A percentile compares a stretch with the other conserved stretches of the same genome.
phyloP scores from a whole-genome alignment of 1,139 yeast species.

The Debaryomycetaceae sp. region DNA sequence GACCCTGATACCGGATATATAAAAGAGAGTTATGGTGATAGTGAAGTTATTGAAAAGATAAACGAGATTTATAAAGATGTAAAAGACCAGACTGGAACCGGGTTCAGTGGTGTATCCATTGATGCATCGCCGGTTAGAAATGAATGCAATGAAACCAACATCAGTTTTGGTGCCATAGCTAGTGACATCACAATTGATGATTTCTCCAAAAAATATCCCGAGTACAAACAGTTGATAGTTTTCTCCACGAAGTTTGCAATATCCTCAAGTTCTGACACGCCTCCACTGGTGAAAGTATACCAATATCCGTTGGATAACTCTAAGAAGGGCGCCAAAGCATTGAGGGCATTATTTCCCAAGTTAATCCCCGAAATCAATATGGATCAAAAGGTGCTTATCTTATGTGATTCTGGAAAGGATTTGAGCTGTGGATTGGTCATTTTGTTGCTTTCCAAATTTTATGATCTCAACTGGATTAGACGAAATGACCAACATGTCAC shows the following conservation, averaged over 20 bases:
- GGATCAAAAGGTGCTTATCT: slow-evolving; percentile 26
- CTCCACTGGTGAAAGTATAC: slow-evolving; percentile 5
- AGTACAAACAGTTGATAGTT: slow-evolving; percentile 16
- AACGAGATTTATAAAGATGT: slow-evolving; percentile 8
- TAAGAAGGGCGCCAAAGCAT: slow-evolving; percentile 61
- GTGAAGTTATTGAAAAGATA: slow-evolving; percentile 14
- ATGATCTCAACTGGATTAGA: slow-evolving; percentile 39
- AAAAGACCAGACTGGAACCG: background rate
- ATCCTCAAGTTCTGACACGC: slow-evolving; percentile 15
- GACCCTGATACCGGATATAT: slow-evolving; percentile 26
- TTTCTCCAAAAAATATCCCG: slow-evolving; percentile 10
- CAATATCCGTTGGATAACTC: slow-evolving; percentile 37
- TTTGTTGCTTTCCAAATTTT: slow-evolving; percentile 46
- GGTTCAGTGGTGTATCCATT: background rate
- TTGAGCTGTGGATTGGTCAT: slow-evolving; percentile 60
- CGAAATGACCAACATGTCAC: slow-evolving; percentile 21
- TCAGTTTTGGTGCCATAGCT: slow-evolving; percentile 27
- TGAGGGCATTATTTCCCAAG: slow-evolving; percentile 42
- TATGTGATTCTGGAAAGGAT: slow-evolving; percentile 68
- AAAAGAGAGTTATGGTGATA: slow-evolving; percentile 33
- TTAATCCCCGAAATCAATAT: slow-evolving; percentile 20
- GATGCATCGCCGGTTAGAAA: slow-evolving; percentile 11
- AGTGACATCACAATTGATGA: slow-evolving; percentile 11
- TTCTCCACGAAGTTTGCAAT: slow-evolving; percentile 21
- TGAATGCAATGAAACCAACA: slow-evolving; percentile 19